These are phyloP conservation scores for Annulohypoxylon nitens DNA, from an alignment of 495 filamentous ascomycete species.

Conservation along the genomic window DNA sequence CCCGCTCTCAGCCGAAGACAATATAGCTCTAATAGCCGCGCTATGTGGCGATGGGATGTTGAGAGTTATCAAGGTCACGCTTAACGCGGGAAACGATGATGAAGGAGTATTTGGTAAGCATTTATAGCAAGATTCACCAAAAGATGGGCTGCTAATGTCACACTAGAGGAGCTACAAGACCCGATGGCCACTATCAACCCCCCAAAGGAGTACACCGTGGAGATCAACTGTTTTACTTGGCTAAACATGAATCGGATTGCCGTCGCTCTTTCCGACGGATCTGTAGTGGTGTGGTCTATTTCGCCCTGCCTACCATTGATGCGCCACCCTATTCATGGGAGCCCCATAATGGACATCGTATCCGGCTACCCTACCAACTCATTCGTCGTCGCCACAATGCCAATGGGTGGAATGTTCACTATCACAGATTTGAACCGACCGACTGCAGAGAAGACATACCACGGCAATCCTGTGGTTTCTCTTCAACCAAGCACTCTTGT, in stretches of 20 bases:
- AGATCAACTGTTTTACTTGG: constrained; percentile 63
- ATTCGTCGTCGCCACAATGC: constrained; percentile 59
- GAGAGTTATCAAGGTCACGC: constrained; percentile 56
- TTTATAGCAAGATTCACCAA: background rate
- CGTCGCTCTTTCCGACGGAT: constrained; percentile 63
- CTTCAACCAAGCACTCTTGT: constrained; percentile 62
- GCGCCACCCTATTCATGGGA: constrained; percentile 58
- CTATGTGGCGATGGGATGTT: constrained; percentile 59
- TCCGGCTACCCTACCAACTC: constrained; percentile 62
- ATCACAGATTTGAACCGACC: constrained; percentile 61
- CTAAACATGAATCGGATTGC: constrained; percentile 62
- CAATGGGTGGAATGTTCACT: constrained; percentile 60
- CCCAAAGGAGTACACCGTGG: constrained; percentile 56
- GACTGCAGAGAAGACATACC: constrained; percentile 61
- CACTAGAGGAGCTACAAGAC: constrained; percentile 55
- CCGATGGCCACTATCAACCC: constrained; percentile 58
- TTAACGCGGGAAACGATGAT: constrained; percentile 26
- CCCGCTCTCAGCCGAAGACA: constrained; percentile 43
- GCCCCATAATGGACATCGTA: constrained; percentile 61
- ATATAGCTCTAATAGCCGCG: constrained; percentile 54
- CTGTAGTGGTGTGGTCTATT: constrained; percentile 63
- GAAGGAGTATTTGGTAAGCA: constrained; percentile 53
- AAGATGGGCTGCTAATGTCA: constrained; percentile 32
- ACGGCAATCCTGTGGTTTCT: constrained; percentile 58
- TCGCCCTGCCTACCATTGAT: constrained; percentile 55